Conservation (phyloP, 352 stramenopile species). For the Aphanomyces cochlioides region DNA sequence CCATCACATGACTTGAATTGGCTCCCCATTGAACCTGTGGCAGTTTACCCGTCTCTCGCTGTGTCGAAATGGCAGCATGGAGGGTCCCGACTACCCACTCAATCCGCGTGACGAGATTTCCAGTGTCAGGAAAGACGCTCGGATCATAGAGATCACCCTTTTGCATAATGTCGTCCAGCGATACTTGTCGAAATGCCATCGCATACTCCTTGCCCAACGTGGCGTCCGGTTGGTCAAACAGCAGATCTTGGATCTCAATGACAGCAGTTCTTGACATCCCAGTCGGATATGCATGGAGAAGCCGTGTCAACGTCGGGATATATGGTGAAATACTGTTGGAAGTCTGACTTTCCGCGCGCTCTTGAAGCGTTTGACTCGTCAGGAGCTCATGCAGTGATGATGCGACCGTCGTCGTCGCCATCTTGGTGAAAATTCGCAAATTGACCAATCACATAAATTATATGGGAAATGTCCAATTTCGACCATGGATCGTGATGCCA, state of each 20-base stretch:
- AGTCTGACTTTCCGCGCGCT: no score
- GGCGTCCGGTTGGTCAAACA: slow-evolving; percentile 16
- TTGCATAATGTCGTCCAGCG: background rate
- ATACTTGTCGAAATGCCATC: slow-evolving; percentile 18
- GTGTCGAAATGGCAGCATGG: background rate
- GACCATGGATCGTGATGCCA: no score
- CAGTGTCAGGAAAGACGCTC: slow-evolving; percentile 15
- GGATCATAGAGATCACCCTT: background rate
- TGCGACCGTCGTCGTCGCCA: no score
- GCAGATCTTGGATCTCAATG: background rate
- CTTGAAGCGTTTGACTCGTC: no score
- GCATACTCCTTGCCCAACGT: slow-evolving; percentile 25
- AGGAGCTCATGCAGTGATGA: no score
- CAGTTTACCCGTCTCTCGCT: background rate
- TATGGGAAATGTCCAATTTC: no score
- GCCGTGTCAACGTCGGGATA: slow-evolving; percentile 11
- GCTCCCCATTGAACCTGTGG: slow-evolving; percentile 4
- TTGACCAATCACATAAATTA: no score
- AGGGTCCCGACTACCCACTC: slow-evolving; percentile 7
- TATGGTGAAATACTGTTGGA: background rate
- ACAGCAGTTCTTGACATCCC: background rate
- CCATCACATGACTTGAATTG: slow-evolving; percentile 21
- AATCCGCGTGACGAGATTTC: slow-evolving; percentile 1
- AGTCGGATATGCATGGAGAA: slow-evolving; percentile 7
- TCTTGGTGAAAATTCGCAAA: no score